Evolutionary conservation across 495 filamentous ascomycete genomes (phyloP), one percentile per base, ranked within the genome.

Genomic region (Trichoderma gamsii): DNA sequence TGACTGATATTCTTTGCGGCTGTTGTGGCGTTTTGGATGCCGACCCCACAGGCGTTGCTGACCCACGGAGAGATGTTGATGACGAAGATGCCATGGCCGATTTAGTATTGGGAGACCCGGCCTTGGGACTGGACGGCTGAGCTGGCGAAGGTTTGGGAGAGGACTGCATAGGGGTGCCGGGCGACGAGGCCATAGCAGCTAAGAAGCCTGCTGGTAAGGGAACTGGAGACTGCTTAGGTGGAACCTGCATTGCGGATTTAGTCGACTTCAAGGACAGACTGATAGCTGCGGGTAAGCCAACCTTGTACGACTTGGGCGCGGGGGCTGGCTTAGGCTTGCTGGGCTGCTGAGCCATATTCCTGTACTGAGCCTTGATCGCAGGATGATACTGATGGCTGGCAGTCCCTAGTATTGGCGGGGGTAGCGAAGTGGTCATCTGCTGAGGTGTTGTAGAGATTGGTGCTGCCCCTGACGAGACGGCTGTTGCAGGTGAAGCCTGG

Each of bases 191-290:
- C 21, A 63, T 63, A 23, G 67, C 67, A 9, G 67, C 67, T 11
- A 68, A 27, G 59, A 64, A 68, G 13, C 64, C 41, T 32, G 67
- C 59, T 3, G 67, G 67, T 9, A 68, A 27, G 13, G 67, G 67
- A 2, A 68, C 67, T 15, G 56, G 67, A 11, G 67, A 64, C 27
- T 68, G 59, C 43, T 68, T 68, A 13, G 59, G 15, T 12, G 66
- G 66, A 18, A 68, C 25, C 66, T 68, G 29, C 41, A 38, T 32
- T 44, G 41, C 46, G n/a, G 66, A 59, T 38, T 52, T 49, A 35
- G 51, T 63, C 23, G 66, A 38, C 18, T 59, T 46, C 32, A 49
- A 12, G 2, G 66, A 41, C 13, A 38, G 16, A 29, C 41, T 51
- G 66, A 41, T 21, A 38, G 43, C 52, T 38, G 44, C 41, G 29